Conservation (phyloP, 805 yeast genomes). For the Yarrowia phangngaensis region DNA sequence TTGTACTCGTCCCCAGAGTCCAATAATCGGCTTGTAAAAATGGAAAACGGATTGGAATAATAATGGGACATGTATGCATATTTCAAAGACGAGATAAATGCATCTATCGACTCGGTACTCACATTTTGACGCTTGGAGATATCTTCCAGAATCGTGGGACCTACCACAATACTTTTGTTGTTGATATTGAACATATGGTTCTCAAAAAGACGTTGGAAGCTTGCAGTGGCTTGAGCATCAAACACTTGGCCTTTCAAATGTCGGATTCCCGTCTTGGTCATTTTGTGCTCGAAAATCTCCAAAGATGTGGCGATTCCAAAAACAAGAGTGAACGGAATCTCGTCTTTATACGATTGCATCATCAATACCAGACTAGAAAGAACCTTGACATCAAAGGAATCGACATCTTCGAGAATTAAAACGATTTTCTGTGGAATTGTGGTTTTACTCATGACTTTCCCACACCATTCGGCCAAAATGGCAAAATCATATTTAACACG, state of each 20-base stretch:
- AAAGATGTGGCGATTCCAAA: constrained; percentile 41
- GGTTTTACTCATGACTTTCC: neutral
- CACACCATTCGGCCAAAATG: constrained; percentile 39
- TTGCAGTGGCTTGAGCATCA: constrained; percentile 32
- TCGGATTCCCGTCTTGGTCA: constrained; percentile 35
- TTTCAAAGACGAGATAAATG: constrained; percentile 33
- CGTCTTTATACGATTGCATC: constrained; percentile 37
- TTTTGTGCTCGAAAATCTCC: constrained; percentile 39
- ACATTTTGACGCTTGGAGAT: constrained; percentile 31
- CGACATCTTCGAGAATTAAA: constrained; percentile 41
- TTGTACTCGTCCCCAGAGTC: constrained; percentile 2
- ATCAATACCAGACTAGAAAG: constrained; percentile 36
- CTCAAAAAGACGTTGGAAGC: constrained; percentile 29
- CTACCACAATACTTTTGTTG: constrained; percentile 29
- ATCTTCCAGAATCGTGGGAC: constrained; percentile 32
- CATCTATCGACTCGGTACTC: constrained; percentile 33
- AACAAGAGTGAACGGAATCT: constrained; percentile 39
- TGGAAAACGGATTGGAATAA: constrained; percentile 41
- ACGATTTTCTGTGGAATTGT: constrained; percentile 30
- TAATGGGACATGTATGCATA: constrained; percentile 40
- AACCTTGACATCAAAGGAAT: constrained; percentile 38
- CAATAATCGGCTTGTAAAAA: constrained; percentile 25
- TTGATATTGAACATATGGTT: constrained; percentile 29
- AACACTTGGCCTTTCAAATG: constrained; percentile 34
- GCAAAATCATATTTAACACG: constrained; percentile 42